Evolutionary conservation across 495 filamentous ascomycete species (phyloP), one percentile per base, ranked within the genome.

Genomic region (Acidomyces sp.): DNA sequence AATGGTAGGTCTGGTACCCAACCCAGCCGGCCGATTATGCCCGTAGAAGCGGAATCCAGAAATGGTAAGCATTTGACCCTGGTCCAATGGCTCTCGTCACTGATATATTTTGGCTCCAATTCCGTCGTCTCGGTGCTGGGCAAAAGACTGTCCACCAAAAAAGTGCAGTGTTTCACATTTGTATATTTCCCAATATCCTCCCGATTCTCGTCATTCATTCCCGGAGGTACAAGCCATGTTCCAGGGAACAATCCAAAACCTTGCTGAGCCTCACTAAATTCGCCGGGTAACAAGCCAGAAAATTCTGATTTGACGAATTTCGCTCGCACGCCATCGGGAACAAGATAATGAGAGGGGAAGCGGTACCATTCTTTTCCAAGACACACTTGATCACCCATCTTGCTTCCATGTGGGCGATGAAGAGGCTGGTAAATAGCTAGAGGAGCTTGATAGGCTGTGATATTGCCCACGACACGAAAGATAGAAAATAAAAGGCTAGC

Each of bases 341-440:
- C 67, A 57, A 87, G 83, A 62, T 87, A 96, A 3, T 84, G 87
- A 11, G 82, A 86, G 9, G 92, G 92, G 54, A 93, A 99, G 34
- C 92, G 82, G 56, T 99, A 95, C 92, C 92, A 99, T 57, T 99
- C 92, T 57, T 95, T 96, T 29, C 81, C 87, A 33, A 94, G 71
- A 60, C 92, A 99, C 3, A 99, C 73, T 20, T 65, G 74, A 31
- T 78, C 78, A n/a, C 75, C 77, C 2, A 58, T 54, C 3, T 64
- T 56, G 6, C 65, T 64, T 4, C 78, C 40, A 13, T 62, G 68
- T 17, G 57, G 51, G 15, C 59, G 46, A 31, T 74, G 68, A 20
- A 75, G 58, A 0, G 74, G 63, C 20, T 62, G 62, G 52, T 93
- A 92, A 6, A 96, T 62, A 19, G 75, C 69, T 20, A 99, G 58